phyloP scores from a whole-genome alignment of 352 stramenopile species.

The Blastocystis sp. region DNA sequence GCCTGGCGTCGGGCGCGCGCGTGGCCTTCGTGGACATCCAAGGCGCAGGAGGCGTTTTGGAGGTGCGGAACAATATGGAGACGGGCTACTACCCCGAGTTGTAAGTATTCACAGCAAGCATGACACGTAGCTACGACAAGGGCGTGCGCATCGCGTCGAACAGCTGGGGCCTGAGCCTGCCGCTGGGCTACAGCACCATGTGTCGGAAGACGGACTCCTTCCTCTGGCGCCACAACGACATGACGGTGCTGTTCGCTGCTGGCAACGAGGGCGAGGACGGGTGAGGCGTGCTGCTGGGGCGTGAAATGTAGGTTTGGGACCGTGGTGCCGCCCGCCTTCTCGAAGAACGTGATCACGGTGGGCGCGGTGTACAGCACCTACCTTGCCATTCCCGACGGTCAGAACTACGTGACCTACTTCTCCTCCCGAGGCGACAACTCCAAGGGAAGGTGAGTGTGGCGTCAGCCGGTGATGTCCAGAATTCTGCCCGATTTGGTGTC shows the following conservation, averaged over 20 bases:
- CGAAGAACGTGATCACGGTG: slow-evolving; percentile 47
- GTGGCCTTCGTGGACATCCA: slow-evolving; percentile 44
- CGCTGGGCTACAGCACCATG: not conserved
- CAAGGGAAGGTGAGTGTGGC: not conserved
- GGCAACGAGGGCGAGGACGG: slow-evolving; percentile 44
- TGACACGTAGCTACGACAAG: slow-evolving; percentile 21
- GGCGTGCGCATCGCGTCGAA: slow-evolving; percentile 21
- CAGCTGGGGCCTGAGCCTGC: slow-evolving; percentile 4
- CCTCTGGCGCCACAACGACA: slow-evolving; percentile 62
- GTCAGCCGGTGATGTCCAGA: not conserved
- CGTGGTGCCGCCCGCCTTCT: not conserved
- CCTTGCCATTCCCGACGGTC: not conserved
- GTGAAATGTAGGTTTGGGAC: slow-evolving; percentile 14
- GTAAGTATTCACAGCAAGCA: not conserved
- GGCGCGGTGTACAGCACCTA: not conserved
- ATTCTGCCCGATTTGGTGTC: slow-evolving; percentile 41
- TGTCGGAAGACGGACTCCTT: slow-evolving; percentile 8
- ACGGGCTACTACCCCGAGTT: not conserved
- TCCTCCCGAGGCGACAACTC: slow-evolving; percentile 13
- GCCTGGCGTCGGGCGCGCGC: not conserved
- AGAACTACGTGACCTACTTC: slow-evolving; percentile 43
- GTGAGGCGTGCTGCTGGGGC: not conserved
- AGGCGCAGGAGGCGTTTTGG: not conserved
- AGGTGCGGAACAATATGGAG: not conserved
- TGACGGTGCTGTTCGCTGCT: slow-evolving; percentile 40